Conservation (phyloP, 768 basidiomycete species). For the Trametes cinnabarina region DNA sequence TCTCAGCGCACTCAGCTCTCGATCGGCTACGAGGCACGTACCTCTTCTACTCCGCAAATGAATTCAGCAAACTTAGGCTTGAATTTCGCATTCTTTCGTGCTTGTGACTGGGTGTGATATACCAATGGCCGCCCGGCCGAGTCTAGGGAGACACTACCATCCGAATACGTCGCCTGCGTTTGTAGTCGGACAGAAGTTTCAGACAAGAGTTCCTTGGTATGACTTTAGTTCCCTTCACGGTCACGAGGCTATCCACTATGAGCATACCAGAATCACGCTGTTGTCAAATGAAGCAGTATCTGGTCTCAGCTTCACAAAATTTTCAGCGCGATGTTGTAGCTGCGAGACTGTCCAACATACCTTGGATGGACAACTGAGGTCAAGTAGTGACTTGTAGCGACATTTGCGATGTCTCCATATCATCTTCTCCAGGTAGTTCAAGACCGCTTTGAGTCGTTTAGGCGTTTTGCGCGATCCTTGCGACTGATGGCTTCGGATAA, state of each 20-base stretch:
- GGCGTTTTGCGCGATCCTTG: slow-evolving; percentile 65
- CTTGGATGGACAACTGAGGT: slow-evolving; percentile 76
- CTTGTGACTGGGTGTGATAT: slow-evolving; percentile 47
- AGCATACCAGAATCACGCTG: slow-evolving; percentile 58
- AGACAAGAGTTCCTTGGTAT: slow-evolving; percentile 67
- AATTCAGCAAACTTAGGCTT: slow-evolving; percentile 85
- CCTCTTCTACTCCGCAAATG: slow-evolving; percentile 63
- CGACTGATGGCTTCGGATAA: slow-evolving; percentile 3
- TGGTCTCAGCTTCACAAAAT: slow-evolving; percentile 36
- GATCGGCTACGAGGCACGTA: slow-evolving; percentile 28
- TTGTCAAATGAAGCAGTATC: slow-evolving; percentile 50
- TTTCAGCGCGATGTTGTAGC: neutral
- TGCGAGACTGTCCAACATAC: slow-evolving; percentile 33
- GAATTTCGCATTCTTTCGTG: slow-evolving; percentile 40
- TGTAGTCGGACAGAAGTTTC: slow-evolving; percentile 56
- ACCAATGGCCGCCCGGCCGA: slow-evolving; percentile 48
- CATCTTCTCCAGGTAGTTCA: slow-evolving; percentile 58
- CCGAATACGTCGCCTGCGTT: slow-evolving; percentile 47
- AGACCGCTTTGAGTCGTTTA: slow-evolving; percentile 56
- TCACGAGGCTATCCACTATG: neutral
- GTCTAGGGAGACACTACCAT: slow-evolving; percentile 48
- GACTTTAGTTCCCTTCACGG: neutral
- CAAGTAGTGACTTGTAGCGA: slow-evolving; percentile 62
- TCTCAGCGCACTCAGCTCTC: neutral
- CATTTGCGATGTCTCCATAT: slow-evolving; percentile 68